Base-by-base conservation (phyloP, 305 asterid species). In the Fraxinus dipetala region DNA sequence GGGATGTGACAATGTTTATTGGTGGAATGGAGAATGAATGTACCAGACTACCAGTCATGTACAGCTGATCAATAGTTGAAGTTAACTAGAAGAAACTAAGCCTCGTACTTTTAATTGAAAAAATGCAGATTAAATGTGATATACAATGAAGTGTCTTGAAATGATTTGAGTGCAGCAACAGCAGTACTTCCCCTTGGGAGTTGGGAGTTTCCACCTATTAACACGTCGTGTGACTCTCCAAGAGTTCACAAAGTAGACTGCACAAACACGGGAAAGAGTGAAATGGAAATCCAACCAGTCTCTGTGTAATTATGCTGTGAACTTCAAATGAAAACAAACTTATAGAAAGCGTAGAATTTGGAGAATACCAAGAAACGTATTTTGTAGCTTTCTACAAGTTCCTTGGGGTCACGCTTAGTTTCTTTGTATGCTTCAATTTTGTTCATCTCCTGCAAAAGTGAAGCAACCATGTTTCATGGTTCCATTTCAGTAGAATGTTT, bases 381-480 rank as follows among this genome's bases (percentile, higher is more conserved):
- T 78, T 79, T 92, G 88, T 89, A 95, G 90, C 79, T 85, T 82
- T 91, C 94, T 16, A 95, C 82, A 26, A 85, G 87, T 89, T 91
- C 91, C 91, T 90, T 87, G 13, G 91, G 88, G 79, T 93, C 94
- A 36, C 86, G 77, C 83, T 86, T 81, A 56, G 98, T 93, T 84
- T 86, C 92, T 74, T 72, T 88, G 86, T 93, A 93, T 56, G 85
- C 97, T 78, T 95, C 96, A 5, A 92, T 91, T 83, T 90, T 92
- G 93, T 93, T 91, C 87, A 95, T 89, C 91, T 90, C 98, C 98
- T 95, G 85, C 79, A 83, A 24, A 83, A 45, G 51, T 63, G 20
- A 26, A 51, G 61, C 20, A 35, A 43, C 48, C 30, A n/a, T 73
- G 18, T 65, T 63, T n/a, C 51, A 72, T 67, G 22, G 28, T 59